Evolutionary conservation across 2,329 filamentous ascomycete genomes (phyloP), one percentile per base, ranked within the genome.

Genomic region (Pseudogymnoascus sp.): DNA sequence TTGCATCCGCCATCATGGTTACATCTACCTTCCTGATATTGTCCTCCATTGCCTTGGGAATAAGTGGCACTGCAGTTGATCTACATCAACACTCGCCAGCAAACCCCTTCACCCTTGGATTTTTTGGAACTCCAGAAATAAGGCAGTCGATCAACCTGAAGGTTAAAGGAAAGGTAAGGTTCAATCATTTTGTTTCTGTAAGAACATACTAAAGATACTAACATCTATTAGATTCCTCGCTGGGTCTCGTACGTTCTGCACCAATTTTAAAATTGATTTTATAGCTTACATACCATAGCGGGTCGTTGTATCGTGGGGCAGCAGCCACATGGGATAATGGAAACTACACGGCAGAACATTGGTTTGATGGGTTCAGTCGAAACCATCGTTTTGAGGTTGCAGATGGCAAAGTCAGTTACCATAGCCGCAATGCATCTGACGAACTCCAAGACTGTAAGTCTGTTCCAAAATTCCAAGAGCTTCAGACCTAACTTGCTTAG

Each of bases 321-420:
- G 25, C 49, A 34, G 49, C 49, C n/a, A 56, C 49, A 56, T 56
- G 49, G 49, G 28, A 56, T n/a, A 56, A 5, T 56, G 49, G 49
- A 2, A 56, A 56, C 25, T 56, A 56, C n/a, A 56, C 49, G 7
- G 3, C 25, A 12, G 49, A 56, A 56, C 90, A 93, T 73, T 93
- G 90, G 90, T 95, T 95, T 68, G 90, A 95, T 70, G 88, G 88
- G 5, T 85, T 91, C 63, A 82, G 85, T 3, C 83, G 89, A 63
- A 79, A 84, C 0, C 89, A 93, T 74, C 85, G 84, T 36, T 93
- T 93, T 71, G 82, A 90, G 49, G 16, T 64, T 88, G 93, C 36
- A 69, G 84, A 3, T 71, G 80, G 0, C 66, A 78, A 0, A 70
- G 71, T 2, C 69, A 75, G 3, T 68, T 71, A 0, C 63, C 75